Base-by-base conservation (phyloP, 345 rosid genomes). In the Pugionium dolabratum region DNA sequence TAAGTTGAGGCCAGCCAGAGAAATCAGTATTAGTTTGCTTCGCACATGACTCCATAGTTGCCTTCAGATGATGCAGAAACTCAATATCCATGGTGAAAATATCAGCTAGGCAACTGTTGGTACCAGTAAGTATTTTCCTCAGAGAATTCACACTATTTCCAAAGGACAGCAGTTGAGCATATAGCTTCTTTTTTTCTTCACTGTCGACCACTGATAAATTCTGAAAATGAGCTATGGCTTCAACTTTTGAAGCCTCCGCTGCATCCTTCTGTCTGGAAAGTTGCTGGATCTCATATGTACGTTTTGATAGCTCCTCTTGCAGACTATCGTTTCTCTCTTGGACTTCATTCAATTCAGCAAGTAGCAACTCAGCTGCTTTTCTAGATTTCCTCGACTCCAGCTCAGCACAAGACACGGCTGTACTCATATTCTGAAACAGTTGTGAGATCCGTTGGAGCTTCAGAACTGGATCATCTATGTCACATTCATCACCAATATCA, bases 321-420 rank as follows among this genome's bases (percentile, higher is more conserved):
- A 92, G 84, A 64, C 69, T 42, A 62, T 90, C 97, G 70, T 93
- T 90, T 82, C 96, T 90, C 74, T 90, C 96, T 73, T 90, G 97
- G 67, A 90, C 98, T 74, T 93, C 97, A 67, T 88, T 86, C 74
- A 90, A 75, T 79, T 93, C 97, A 1, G 95, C 91, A 73, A 90
- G 82, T 69, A 93, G 81, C 59, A 89, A 81, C 75, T 93, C 91
- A 32, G 97, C 88, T n/a, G 97, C 96, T 75, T 89, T 83, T 74
- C 74, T 83, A 59, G 96, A 88, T 75, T 90, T 94, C 66, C 72
- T 82, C 4, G 85, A 85, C 63, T 90, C 92, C 70, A 80, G 89
- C 68, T 90, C 88, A 26, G 80, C 78, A 67, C 85, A 77, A 75
- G 84, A 73, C 60, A 79, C 69, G 50, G 85, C 71, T 31, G 75